Percentiles rank a stretch among this genome's conserved stretches.
Conservation (phyloP, 2,329 filamentous ascomycete species). For the Elsinoe fawcettii region DNA sequence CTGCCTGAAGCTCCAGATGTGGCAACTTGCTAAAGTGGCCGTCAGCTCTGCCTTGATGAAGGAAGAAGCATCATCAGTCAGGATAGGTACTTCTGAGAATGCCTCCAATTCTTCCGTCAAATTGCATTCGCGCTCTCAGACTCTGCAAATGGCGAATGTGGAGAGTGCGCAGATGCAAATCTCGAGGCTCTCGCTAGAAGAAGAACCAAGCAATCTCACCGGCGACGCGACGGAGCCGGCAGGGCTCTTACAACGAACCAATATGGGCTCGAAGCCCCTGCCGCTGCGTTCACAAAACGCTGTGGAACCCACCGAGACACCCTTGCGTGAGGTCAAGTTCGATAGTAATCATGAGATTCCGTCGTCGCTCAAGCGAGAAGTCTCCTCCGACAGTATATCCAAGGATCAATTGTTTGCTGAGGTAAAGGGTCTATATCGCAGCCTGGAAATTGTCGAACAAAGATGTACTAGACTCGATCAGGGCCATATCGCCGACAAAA, state of each 20-base stretch:
- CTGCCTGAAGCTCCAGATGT: constrained; percentile 45
- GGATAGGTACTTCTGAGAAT: not conserved
- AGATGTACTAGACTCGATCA: constrained; percentile 81
- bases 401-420: constrained; percentile 73
- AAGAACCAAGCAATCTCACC: not conserved
- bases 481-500: constrained; percentile 45
- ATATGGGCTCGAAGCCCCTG: not conserved
- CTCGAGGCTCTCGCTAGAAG: constrained; percentile 10
- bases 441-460: constrained; percentile 75
- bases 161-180: constrained; percentile 14
- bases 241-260: not conserved
- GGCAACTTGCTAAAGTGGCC: not conserved
- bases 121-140: constrained; percentile 1
- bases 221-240: not conserved
- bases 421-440: constrained; percentile 76
- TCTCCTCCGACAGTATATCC: constrained; percentile 45
- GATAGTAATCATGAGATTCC: not conserved
- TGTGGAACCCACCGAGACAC: constrained; percentile 55
- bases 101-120: not conserved
- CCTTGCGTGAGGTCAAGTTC: constrained; percentile 5
- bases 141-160: not conserved
- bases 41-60: constrained; percentile 9
- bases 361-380: not conserved
- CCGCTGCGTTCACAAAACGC: not conserved
- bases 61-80: not conserved